A percentile compares a stretch with the other conserved stretches of the same genome.
Conservation (phyloP, 78 protist genomes). For the Mastigamoeba balamuthi region DNA sequence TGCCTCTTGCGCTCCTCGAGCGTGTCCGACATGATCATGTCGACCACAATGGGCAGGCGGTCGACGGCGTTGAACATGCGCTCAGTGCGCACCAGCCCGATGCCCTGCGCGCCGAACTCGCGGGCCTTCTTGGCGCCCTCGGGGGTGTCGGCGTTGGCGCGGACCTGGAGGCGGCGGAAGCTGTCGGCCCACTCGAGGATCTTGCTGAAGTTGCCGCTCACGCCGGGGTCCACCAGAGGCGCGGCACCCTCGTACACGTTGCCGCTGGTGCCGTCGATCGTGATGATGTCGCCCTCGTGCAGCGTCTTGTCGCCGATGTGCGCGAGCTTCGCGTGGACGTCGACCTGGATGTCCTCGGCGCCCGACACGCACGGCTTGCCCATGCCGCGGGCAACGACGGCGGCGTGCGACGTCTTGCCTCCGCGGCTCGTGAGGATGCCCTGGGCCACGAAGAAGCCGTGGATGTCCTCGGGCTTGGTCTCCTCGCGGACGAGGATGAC, state of each 20-base stretch:
- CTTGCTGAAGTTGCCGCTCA: conserved; percentile 21
- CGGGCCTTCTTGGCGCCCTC: conserved; percentile 30
- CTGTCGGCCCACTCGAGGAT: conserved; percentile 25
- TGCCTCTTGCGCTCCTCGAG: conserved; percentile 24
- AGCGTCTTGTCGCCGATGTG: conserved; percentile 5
- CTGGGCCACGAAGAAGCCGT: conserved; percentile 52
- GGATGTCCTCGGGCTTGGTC: conserved; percentile 76
- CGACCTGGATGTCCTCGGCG: conserved; percentile 13
- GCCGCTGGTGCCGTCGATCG: conserved; percentile 68
- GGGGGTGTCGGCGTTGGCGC: conserved; percentile 71
- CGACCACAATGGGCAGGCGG: conserved; percentile 40
- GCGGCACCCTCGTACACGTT: conserved; percentile 30
- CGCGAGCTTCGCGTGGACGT: conserved; percentile 13
- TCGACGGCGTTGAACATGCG: conserved; percentile 64
- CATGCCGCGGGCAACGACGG: conserved; percentile 80
- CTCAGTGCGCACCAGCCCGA: conserved; percentile 72
- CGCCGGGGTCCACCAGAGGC: conserved; percentile 2
- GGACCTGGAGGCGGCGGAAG: conserved; percentile 11
- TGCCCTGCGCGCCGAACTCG: conserved; percentile 41
- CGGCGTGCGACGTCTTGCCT: conserved; percentile 71
- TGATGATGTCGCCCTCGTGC: conserved; percentile 47
- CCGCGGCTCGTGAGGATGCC: conserved; percentile 74
- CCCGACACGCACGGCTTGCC: conserved; percentile 70
- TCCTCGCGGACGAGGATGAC: conserved; percentile 59
- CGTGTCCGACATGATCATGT: conserved; percentile 56